These are phyloP conservation scores for Singerocomus rubriflavus DNA, from an alignment of 1,284 basidiomycete species.

Conservation along the genomic window DNA sequence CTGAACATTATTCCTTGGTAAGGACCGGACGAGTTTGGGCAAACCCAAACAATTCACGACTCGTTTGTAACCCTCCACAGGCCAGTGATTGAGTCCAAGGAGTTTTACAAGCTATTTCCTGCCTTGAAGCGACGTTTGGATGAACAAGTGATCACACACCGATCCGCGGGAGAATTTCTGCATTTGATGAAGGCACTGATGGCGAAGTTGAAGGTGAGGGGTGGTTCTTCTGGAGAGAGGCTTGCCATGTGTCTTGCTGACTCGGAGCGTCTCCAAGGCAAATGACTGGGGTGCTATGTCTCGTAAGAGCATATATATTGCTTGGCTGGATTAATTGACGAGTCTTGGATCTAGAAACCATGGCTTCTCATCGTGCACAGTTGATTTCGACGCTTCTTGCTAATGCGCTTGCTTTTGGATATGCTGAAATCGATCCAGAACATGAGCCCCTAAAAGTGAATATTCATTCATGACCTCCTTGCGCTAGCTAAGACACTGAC, in stretches of 20 bases:
- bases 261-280: constrained; percentile 33
- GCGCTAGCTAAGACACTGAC: neutral
- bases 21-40: neutral
- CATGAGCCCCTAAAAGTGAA: constrained; percentile 49
- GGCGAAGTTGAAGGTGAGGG: constrained; percentile 59
- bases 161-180: constrained; percentile 51
- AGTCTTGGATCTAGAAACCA: constrained; percentile 43
- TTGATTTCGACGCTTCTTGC: constrained; percentile 41
- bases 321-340: neutral
- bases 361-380: constrained; percentile 52
- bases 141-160: constrained; percentile 47
- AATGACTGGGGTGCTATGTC: constrained; percentile 64
- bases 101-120: constrained; percentile 55
- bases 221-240: neutral
- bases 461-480: accelerated
- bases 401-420: constrained; percentile 46
- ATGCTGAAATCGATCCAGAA: constrained; percentile 44
- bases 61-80: constrained; percentile 21
- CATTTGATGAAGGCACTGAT: constrained; percentile 60
- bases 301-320: constrained; percentile 37
- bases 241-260: neutral
- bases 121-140: constrained; percentile 46
- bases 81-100: constrained; percentile 60
- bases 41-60: too few species aligned
- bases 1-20: constrained; percentile 55